Conservation (phyloP, 2,329 filamentous ascomycete genomes). For the Trichoderma koningiopsis region DNA sequence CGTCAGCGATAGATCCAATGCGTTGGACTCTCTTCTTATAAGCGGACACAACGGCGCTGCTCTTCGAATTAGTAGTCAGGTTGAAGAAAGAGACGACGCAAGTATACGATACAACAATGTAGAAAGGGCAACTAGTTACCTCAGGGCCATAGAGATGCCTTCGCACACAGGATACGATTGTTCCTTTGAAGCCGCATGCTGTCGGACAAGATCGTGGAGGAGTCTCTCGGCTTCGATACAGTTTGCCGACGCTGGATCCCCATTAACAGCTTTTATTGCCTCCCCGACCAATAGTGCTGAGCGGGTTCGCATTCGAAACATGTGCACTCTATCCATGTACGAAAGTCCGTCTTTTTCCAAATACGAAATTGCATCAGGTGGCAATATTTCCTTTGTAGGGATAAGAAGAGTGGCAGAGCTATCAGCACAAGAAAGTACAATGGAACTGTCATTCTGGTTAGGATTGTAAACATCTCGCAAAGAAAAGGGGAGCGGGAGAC, state of each 20-base stretch:
- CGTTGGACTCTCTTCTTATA: not conserved
- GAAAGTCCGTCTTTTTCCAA: not conserved
- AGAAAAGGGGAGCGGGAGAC: not conserved
- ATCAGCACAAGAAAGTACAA: slow-evolving; percentile 5
- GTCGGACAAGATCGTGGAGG: slow-evolving; percentile 5
- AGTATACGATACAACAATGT: not conserved
- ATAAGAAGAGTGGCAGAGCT: slow-evolving; percentile 1
- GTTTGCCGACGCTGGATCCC: not conserved
- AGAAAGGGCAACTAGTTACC: not conserved
- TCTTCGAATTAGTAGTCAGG: not conserved
- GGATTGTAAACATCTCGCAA: not conserved
- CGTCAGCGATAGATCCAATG: not conserved
- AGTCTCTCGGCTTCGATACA: not conserved
- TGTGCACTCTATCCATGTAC: not conserved
- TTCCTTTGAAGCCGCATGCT: not conserved
- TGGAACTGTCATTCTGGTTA: not conserved
- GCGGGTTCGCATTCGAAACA: not conserved
- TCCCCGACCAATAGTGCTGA: slow-evolving; percentile 6
- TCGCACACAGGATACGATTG: slow-evolving; percentile 16
- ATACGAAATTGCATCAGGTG: not conserved
- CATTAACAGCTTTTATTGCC: not conserved
- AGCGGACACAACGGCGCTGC: slow-evolving; percentile 9
- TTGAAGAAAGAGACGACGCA: not conserved
- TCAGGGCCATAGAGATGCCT: slow-evolving; percentile 16
- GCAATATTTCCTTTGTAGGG: not conserved